Conservation (phyloP, 129 eudicot genomes). For the Solidago caesia region DNA sequence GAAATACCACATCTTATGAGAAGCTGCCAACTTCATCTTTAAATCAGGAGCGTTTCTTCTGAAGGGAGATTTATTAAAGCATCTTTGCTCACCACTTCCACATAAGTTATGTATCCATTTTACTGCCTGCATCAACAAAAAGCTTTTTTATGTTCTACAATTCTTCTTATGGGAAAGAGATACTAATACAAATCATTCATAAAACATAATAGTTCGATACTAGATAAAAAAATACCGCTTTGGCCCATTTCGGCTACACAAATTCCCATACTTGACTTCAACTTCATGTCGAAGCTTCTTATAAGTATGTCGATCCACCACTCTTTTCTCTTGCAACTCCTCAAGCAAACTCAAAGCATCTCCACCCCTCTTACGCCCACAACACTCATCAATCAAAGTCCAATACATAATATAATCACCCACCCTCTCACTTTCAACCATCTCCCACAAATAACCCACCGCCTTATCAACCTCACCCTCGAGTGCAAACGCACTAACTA, state of each 20-base stretch:
- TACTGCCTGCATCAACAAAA: not conserved
- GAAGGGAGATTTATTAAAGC: not conserved
- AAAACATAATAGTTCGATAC: not conserved
- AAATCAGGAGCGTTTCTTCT: not conserved
- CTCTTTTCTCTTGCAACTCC: constrained; percentile 52
- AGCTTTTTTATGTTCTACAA: too few relatives aligned
- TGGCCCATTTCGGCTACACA: constrained; percentile 21
- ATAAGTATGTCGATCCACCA: constrained; percentile 43
- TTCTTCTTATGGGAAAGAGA: too few relatives aligned
- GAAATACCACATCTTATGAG: not conserved
- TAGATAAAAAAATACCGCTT: not conserved
- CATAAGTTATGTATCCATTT: not conserved
- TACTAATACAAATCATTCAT: not conserved
- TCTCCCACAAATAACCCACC: constrained; percentile 66
- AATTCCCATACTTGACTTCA: constrained; percentile 35
- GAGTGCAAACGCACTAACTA: constrained; percentile 72
- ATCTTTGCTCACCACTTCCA: not conserved
- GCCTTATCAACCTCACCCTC: constrained; percentile 77
- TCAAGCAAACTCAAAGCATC: constrained; percentile 61
- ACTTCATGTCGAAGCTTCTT: constrained; percentile 52
- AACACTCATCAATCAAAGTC: constrained; percentile 70
- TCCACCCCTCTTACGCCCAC: constrained; percentile 35
- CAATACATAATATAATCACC: constrained; percentile 66
- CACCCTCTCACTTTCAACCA: constrained; percentile 44
- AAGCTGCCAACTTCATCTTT: not conserved